phyloP scores from a whole-genome alignment of 805 yeast genomes.

The Zygoascus flipseniorum region DNA sequence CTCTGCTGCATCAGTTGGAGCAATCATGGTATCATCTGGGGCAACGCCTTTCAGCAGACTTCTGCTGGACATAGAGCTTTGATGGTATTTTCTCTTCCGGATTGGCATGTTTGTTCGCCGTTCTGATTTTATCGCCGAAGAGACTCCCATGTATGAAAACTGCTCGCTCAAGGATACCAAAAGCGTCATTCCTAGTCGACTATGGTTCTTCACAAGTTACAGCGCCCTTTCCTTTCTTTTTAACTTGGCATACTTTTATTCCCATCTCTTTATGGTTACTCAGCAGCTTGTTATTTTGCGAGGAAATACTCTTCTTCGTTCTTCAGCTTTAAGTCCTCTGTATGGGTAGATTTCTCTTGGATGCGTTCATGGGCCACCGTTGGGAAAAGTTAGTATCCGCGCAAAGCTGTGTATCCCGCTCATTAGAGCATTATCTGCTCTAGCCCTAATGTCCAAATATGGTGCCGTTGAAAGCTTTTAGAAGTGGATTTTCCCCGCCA shows the following conservation, averaged over 20 bases:
- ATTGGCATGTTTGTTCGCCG: slow-evolving; percentile 16
- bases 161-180: slow-evolving; percentile 13
- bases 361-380: slow-evolving; percentile 22
- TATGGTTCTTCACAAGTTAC: slow-evolving; percentile 24
- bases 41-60: slow-evolving; percentile 37
- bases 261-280: slow-evolving; percentile 17
- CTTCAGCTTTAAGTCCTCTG: slow-evolving; percentile 34
- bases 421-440: slow-evolving; percentile 15
- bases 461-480: slow-evolving; percentile 22
- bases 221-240: slow-evolving; percentile 17
- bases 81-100: slow-evolving; percentile 35
- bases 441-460: slow-evolving; percentile 22
- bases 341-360: slow-evolving; percentile 24
- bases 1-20: slow-evolving; percentile 23
- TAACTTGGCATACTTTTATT: slow-evolving; percentile 18
- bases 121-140: slow-evolving; percentile 25
- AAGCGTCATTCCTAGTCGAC: slow-evolving; percentile 21
- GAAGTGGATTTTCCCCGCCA: slow-evolving; percentile 25
- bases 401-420: slow-evolving; percentile 5
- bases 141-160: slow-evolving; percentile 16
- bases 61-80: slow-evolving; percentile 34
- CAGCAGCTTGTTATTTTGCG: slow-evolving; percentile 26
- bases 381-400: slow-evolving; percentile 9
- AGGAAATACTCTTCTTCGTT: slow-evolving; percentile 26
- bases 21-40: slow-evolving; percentile 36